Evolutionary conservation across 768 basidiomycete species (phyloP).

Genomic region (Phaffia tasmanica): DNA sequence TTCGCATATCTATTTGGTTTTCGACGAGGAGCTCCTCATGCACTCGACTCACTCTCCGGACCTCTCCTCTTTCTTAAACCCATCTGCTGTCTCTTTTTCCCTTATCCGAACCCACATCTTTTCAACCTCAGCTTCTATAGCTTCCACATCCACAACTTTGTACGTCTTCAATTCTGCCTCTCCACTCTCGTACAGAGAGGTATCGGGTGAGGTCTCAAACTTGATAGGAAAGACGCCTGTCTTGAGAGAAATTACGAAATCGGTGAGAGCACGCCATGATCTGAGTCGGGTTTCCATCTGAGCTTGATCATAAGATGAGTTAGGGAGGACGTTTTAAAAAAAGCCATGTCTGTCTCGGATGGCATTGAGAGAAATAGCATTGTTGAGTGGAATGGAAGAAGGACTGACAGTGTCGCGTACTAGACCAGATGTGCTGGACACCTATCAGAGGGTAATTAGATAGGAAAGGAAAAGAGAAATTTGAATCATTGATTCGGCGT

Average conservation of each 20-base stretch:
- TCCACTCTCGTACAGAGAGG: background rate
- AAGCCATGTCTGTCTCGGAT: background rate
- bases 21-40: too few relatives aligned
- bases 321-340: too few relatives aligned
- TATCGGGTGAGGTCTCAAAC: background rate
- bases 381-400: background rate
- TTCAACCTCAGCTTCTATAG: too few relatives aligned
- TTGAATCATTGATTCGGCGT: too few relatives aligned
- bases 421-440: slow-evolving; percentile 1
- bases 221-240: background rate
- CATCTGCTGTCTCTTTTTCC: background rate
- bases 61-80: background rate
- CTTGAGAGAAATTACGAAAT: slow-evolving; percentile 5
- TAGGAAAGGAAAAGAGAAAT: background rate
- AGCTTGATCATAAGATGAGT: background rate
- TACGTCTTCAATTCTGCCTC: background rate
- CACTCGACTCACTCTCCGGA: background rate
- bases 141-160: background rate
- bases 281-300: slow-evolving; percentile 9
- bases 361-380: background rate
- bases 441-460: background rate
- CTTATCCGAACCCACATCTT: too few relatives aligned
- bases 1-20: too few relatives aligned
- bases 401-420: slow-evolving; percentile 14
- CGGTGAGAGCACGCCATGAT: slow-evolving; percentile 2